Evolutionary conservation across 192 early-diverging fungal genomes (phyloP), one percentile per base, ranked within the genome.

Genomic region (Coemansia sp.): DNA sequence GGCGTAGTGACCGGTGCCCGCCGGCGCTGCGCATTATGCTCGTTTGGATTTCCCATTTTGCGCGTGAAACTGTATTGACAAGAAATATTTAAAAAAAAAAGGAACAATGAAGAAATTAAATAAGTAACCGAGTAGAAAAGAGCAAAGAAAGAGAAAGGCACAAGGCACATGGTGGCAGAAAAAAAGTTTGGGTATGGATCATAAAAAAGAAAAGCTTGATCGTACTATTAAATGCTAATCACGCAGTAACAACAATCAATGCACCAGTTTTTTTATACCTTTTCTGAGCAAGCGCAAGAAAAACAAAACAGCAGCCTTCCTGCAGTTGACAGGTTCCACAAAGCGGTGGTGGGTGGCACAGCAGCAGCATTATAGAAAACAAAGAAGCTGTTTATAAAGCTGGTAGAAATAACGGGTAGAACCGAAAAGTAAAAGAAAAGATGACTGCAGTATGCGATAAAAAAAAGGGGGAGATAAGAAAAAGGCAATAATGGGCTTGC

Each of bases 1-100:
- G 62, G 57, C 69, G 68, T 65, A n/a, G 56, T 8, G 18, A 57
- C 46, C 9, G 72, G 72, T 0, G 63, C 73, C 16, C 66, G 73
- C 18, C 78, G 73, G 46, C 78, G 62, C 22, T 71, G 43, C 12
- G 26, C 42, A 12, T 18, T 19, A 21, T 55, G 45, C 18, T 71
- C 63, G 40, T 40, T 55, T 5, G 43, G 21, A 13, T 21, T 11
- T 18, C 43, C 58, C 63, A 65, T 66, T 66, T 7, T 43, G 45
- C 40, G 47, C 5, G 55, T 60, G 1, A 8, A 61, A n/a, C n/a
- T 16, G 18, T 0, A 16, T 16, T 16, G 5, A 7, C 46, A 47
- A 47, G 3, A 47, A n/a, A 47, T 9, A 36, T 36, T 10, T 13
- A 26, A 56, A 22, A 32, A 15, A 12, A 26, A 56, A 36, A 8